Evolutionary conservation across 768 basidiomycete species (phyloP).

Genomic region (Epithele typhae): DNA sequence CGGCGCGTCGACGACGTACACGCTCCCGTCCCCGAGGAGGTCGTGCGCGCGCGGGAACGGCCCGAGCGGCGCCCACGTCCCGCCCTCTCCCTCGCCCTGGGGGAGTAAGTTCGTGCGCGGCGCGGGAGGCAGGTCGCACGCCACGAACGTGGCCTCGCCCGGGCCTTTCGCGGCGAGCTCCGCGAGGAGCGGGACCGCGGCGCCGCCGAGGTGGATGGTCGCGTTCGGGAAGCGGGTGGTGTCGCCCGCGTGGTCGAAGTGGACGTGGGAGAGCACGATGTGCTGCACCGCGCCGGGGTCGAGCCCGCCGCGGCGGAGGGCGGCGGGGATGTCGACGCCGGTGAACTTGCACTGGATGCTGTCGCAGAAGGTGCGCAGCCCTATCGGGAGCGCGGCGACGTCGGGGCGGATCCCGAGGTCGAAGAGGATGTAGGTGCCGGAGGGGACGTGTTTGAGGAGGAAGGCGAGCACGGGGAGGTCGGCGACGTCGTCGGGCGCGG

Average conservation of each 20-base stretch:
- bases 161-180: slow-evolving; percentile 34
- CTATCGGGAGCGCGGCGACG: slow-evolving; percentile 30
- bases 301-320: slow-evolving; percentile 45
- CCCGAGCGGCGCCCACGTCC: slow-evolving; percentile 33
- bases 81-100: slow-evolving; percentile 23
- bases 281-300: slow-evolving; percentile 38
- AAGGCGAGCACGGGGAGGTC: slow-evolving; percentile 47
- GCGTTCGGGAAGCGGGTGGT: slow-evolving; percentile 41
- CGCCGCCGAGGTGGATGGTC: slow-evolving; percentile 44
- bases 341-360: slow-evolving; percentile 2
- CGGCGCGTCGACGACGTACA: slow-evolving; percentile 54
- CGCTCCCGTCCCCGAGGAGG: slow-evolving; percentile 50
- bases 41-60: slow-evolving; percentile 42
- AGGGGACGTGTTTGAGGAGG: slow-evolving; percentile 42
- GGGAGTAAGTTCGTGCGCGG: slow-evolving; percentile 19
- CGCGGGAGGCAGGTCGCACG: slow-evolving; percentile 3
- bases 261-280: slow-evolving; percentile 47
- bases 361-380: slow-evolving; percentile 17
- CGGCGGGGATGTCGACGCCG: slow-evolving; percentile 35
- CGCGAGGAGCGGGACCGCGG: slow-evolving; percentile 30
- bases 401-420: slow-evolving; percentile 56
- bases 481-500: slow-evolving; percentile 25
- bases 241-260: slow-evolving; percentile 51
- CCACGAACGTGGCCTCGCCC: slow-evolving; percentile 29
- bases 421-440: slow-evolving; percentile 33